Percentiles rank a stretch among this genome's conserved stretches.
Evolutionary conservation across 108 stramenopile species (phyloP).

Genomic region (Mayamaea pseudoterrestris): DNA sequence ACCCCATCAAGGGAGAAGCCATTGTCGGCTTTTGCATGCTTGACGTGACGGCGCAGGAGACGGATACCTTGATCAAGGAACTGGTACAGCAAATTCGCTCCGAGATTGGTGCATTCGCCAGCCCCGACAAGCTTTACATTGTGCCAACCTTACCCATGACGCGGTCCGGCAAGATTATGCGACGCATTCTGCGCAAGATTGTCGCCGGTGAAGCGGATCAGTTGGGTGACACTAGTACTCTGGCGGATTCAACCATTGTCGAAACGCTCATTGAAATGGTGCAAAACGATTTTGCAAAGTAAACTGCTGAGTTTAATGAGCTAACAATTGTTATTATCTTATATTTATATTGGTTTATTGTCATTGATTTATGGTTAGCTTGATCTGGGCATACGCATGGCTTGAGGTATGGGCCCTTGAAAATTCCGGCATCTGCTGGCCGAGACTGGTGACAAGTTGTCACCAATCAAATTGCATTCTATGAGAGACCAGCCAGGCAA

Average conservation of each 20-base stretch:
- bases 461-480: no score
- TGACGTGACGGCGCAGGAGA: conserved; percentile 44
- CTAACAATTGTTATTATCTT: no score
- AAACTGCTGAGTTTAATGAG: no score
- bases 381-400: no score
- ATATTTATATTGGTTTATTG: no score
- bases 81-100: conserved; percentile 60
- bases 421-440: no score
- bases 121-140: conserved; percentile 80
- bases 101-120: conserved; percentile 87
- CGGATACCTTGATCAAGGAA: conserved; percentile 70
- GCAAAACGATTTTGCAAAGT: no score
- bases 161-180: conserved; percentile 93
- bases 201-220: conserved; percentile 79
- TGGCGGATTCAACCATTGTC: conserved; percentile 95
- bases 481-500: no score
- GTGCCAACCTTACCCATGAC: conserved; percentile 89
- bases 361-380: no score
- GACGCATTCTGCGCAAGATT: conserved; percentile 93
- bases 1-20: conserved; percentile 87
- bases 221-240: conserved; percentile 86
- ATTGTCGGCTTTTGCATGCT: conserved; percentile 78
- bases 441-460: no score
- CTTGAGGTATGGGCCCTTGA: no score
- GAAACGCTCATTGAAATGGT: conserved; percentile 19